Evolutionary conservation across 1,284 basidiomycete species (phyloP).

Genomic region (Trichosporon asahii): DNA sequence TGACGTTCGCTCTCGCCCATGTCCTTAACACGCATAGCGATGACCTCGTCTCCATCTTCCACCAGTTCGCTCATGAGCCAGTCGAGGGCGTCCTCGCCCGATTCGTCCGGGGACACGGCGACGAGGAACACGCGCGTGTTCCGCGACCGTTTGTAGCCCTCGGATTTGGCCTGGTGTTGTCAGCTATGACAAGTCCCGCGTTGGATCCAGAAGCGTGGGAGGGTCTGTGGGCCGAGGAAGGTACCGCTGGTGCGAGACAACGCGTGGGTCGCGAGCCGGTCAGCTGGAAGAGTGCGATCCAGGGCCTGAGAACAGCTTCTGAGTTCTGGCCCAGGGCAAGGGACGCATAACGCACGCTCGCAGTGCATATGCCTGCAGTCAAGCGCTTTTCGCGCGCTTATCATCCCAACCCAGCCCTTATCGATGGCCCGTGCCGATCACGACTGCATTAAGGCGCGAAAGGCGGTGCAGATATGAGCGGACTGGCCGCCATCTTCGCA

Average conservation of each 20-base stretch:
- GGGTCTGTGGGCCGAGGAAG: background rate
- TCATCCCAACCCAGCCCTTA: background rate
- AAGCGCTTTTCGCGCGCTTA: background rate
- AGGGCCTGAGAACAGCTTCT: background rate
- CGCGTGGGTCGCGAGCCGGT: background rate
- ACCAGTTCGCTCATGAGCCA: slow-evolving; percentile 83
- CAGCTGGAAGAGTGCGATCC: background rate
- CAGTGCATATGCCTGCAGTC: too few species aligned
- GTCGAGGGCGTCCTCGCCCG: slow-evolving; percentile 75
- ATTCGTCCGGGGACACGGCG: slow-evolving; percentile 83
- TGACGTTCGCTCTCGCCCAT: slow-evolving; percentile 68
- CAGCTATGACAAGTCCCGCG: too few species aligned
- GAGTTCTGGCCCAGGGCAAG: background rate
- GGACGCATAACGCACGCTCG: background rate
- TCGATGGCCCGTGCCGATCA: slow-evolving; percentile 1
- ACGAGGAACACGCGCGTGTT: slow-evolving; percentile 87
- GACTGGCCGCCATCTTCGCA: too few species aligned
- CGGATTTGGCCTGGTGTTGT: slow-evolving; percentile 68
- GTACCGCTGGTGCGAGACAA: background rate
- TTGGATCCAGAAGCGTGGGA: background rate
- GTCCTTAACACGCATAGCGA: slow-evolving; percentile 86
- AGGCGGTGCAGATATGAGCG: background rate
- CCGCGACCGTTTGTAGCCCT: slow-evolving; percentile 72
- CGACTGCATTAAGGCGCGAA: background rate
- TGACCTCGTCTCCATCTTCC: slow-evolving; percentile 90